These are phyloP conservation scores for Alternaria hordeiaustralica DNA, from an alignment of 2,329 filamentous ascomycete species.

Conservation along the genomic window DNA sequence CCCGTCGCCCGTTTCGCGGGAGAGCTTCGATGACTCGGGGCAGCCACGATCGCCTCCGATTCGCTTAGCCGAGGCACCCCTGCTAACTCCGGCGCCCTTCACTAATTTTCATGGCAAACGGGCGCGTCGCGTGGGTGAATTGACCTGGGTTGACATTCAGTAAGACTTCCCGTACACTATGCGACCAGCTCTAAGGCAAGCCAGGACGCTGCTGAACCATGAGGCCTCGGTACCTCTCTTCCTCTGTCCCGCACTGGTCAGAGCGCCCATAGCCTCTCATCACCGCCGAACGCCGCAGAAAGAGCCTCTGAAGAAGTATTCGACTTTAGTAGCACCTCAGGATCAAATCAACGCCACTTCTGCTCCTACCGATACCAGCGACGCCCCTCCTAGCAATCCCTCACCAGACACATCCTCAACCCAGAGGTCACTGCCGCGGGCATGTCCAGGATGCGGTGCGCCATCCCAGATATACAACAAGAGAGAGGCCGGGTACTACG, in stretches of 20 bases:
- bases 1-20: constrained; percentile 22
- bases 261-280: constrained; percentile 16
- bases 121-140: constrained; percentile 15
- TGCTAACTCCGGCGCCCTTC: constrained; percentile 20
- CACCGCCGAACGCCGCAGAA: constrained; percentile 10
- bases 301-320: constrained; percentile 27
- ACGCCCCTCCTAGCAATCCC: background rate
- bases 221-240: constrained; percentile 40
- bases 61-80: constrained; percentile 18
- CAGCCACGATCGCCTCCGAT: constrained; percentile 20
- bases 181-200: constrained; percentile 40
- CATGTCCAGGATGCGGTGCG: constrained; percentile 70
- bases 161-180: constrained; percentile 27
- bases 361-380: constrained; percentile 11
- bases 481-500: constrained; percentile 65
- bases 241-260: constrained; percentile 44
- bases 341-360: constrained; percentile 22
- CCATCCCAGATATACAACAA: constrained; percentile 63
- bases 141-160: background rate
- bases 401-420: constrained; percentile 3
- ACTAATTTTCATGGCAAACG: constrained; percentile 26
- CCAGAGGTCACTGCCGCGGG: constrained; percentile 52
- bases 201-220: constrained; percentile 33
- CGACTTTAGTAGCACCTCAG: constrained; percentile 25
- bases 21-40: constrained; percentile 20